Evolutionary conservation across 108 stramenopile species (phyloP).

Genomic region (Mayamaea pseudoterrestris): DNA sequence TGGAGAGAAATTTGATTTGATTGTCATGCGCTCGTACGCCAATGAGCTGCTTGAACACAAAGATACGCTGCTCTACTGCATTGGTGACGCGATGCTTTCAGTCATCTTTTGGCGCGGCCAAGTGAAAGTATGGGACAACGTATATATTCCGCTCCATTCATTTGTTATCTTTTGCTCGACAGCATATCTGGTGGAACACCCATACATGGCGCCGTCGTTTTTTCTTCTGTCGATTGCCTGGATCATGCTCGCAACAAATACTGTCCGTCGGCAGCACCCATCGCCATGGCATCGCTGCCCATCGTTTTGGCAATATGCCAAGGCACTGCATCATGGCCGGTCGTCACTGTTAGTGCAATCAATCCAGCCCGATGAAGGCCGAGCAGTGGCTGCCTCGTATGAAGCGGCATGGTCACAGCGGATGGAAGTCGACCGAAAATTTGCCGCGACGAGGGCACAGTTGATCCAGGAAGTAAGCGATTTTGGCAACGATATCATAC

Average conservation of each 20-base stretch:
- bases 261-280: neutral
- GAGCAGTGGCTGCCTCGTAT: constrained; percentile 16
- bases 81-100: constrained; percentile 28
- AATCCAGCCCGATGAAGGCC: constrained; percentile 23
- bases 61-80: constrained; percentile 16
- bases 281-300: constrained; percentile 6
- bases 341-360: constrained; percentile 4
- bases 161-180: constrained; percentile 21
- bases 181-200: constrained; percentile 38
- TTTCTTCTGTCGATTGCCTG: constrained; percentile 39
- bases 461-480: constrained; percentile 3
- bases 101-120: constrained; percentile 35
- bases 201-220: constrained; percentile 37
- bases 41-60: constrained; percentile 6
- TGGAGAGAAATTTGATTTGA: constrained; percentile 45
- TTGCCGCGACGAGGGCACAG: constrained; percentile 27
- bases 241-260: constrained; percentile 19
- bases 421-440: constrained; percentile 14
- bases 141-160: constrained; percentile 59
- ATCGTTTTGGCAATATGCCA: neutral
- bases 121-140: constrained; percentile 21
- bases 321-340: neutral
- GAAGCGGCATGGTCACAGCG: constrained; percentile 18
- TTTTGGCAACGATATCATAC: neutral
- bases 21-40: constrained; percentile 36